phyloP scores from a whole-genome alignment of 2,329 filamentous ascomycete species.

The Ophiostoma montium region DNA sequence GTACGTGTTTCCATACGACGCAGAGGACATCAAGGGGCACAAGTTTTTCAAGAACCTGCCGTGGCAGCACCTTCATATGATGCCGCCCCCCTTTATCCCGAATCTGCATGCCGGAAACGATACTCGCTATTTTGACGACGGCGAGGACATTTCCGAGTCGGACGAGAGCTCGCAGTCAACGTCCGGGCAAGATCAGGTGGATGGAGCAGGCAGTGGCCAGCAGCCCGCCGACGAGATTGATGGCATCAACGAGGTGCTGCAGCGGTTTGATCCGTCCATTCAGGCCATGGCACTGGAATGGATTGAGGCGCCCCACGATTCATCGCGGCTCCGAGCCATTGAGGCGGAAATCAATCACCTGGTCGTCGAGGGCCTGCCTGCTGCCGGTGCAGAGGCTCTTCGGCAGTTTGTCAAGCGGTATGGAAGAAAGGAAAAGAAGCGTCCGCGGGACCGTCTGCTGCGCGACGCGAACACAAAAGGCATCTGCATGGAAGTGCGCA shows the following conservation, averaged over 20 bases:
- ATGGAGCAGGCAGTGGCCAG: background rate
- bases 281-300: slow-evolving; percentile 31
- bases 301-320: slow-evolving; percentile 34
- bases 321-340: slow-evolving; percentile 31
- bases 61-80: slow-evolving; percentile 62
- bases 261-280: slow-evolving; percentile 12
- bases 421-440: slow-evolving; percentile 54
- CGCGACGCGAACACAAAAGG: slow-evolving; percentile 54
- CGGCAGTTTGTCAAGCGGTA: slow-evolving; percentile 37
- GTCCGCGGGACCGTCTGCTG: slow-evolving; percentile 73
- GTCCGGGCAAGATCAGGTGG: background rate
- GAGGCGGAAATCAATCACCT: slow-evolving; percentile 33
- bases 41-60: slow-evolving; percentile 68
- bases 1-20: slow-evolving; percentile 72
- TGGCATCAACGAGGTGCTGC: background rate
- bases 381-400: slow-evolving; percentile 27
- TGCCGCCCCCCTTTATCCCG: slow-evolving; percentile 67
- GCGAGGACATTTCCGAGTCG: slow-evolving; percentile 51
- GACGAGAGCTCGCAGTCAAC: slow-evolving; percentile 7
- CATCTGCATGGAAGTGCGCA: slow-evolving; percentile 64
- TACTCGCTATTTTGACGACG: slow-evolving; percentile 82
- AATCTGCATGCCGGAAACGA: slow-evolving; percentile 53
- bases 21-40: slow-evolving; percentile 78
- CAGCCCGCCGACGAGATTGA: background rate
- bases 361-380: slow-evolving; percentile 16